Evolutionary conservation across 2,329 filamentous ascomycete genomes (phyloP).

Genomic region (Aureobasidium sp.): DNA sequence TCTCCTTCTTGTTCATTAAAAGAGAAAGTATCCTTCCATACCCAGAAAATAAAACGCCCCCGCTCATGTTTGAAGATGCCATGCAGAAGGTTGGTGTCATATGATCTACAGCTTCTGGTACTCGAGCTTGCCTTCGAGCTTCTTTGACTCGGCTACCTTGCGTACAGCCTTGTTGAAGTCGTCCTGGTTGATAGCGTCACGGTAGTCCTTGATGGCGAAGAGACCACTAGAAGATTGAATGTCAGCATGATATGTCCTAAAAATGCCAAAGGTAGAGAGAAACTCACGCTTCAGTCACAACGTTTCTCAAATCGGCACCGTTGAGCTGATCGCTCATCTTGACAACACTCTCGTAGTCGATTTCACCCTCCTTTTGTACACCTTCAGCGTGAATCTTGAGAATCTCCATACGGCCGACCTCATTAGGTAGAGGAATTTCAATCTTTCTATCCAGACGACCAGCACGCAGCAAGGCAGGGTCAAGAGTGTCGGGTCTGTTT

Average conservation of each 20-base stretch:
- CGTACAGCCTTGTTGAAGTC: conserved; percentile 99
- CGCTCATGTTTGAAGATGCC: conserved; percentile 10
- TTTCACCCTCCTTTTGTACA: conserved; percentile 85
- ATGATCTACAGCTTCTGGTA: conserved; percentile 80
- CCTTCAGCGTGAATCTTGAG: conserved; percentile 91
- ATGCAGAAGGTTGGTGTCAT: not conserved
- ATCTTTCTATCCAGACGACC: conserved; percentile 95
- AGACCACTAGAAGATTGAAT: conserved; percentile 57
- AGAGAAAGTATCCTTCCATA: not conserved
- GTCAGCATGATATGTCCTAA: conserved; percentile 22
- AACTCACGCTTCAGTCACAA: conserved; percentile 94
- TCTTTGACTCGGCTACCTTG: conserved; percentile 96
- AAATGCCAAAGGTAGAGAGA: not conserved
- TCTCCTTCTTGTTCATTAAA: not conserved
- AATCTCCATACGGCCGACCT: conserved; percentile 92
- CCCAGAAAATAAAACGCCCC: not conserved
- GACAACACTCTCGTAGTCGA: conserved; percentile 97
- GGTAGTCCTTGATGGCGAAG: conserved; percentile 97
- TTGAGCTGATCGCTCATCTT: conserved; percentile 99
- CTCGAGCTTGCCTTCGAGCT: conserved; percentile 94
- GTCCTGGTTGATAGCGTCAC: conserved; percentile 93
- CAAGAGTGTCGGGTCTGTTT: conserved; percentile 92
- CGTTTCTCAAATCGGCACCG: conserved; percentile 92
- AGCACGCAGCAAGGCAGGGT: conserved; percentile 85
- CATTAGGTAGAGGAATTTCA: conserved; percentile 93